Percentiles rank a stretch among this genome's conserved stretches.
phyloP scores from a whole-genome alignment of 2,329 filamentous ascomycete genomes.

The Diplocarpon mali region DNA sequence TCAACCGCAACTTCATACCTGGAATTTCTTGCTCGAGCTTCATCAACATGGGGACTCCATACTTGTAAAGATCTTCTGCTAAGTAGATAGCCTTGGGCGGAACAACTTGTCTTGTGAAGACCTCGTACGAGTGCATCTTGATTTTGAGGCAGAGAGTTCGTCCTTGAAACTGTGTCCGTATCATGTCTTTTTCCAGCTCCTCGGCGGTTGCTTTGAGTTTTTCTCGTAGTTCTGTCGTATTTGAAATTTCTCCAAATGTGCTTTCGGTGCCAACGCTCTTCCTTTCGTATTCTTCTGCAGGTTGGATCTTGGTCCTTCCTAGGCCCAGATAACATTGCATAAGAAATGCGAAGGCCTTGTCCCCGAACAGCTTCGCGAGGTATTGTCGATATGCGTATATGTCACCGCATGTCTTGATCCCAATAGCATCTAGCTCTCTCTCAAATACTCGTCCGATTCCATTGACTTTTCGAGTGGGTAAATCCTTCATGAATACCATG shows the following conservation, averaged over 20 bases:
- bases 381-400: constrained; percentile 68
- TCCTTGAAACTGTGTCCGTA: constrained; percentile 70
- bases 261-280: constrained; percentile 92
- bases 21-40: constrained; percentile 80
- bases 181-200: constrained; percentile 78
- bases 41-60: constrained; percentile 67
- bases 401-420: constrained; percentile 79
- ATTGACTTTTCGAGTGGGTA: constrained; percentile 86
- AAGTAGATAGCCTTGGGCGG: constrained; percentile 59
- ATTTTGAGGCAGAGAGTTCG: constrained; percentile 87
- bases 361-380: constrained; percentile 70
- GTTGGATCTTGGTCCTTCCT: constrained; percentile 74
- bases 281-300: constrained; percentile 78
- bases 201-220: constrained; percentile 75
- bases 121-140: constrained; percentile 89
- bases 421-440: constrained; percentile 77
- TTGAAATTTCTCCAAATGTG: constrained; percentile 74
- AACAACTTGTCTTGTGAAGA: constrained; percentile 71
- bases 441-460: constrained; percentile 92
- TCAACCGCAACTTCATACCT: constrained; percentile 65
- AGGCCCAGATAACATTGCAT: constrained; percentile 76
- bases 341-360: constrained; percentile 83
- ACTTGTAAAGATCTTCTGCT: constrained; percentile 76
- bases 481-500: constrained; percentile 71
- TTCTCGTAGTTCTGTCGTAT: constrained; percentile 54